Percentiles rank a stretch among this genome's conserved stretches.
Conservation (phyloP, 2,329 filamentous ascomycete genomes). For the Parafenestella ontariensis region DNA sequence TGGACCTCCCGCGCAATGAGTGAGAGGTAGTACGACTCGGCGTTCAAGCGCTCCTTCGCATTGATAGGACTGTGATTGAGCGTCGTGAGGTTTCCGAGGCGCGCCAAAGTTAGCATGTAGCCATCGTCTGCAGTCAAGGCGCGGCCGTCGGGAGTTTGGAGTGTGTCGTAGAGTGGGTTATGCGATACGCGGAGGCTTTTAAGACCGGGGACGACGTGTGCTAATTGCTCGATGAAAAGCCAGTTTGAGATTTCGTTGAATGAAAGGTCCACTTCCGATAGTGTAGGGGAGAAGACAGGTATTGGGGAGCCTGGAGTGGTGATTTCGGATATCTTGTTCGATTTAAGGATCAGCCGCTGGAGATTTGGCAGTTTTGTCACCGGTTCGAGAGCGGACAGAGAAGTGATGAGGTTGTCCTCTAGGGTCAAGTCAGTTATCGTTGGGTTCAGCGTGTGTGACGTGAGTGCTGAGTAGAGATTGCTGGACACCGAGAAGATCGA, state of each 20-base stretch:
- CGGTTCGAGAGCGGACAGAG: slow-evolving; percentile 63
- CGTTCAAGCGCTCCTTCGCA: slow-evolving; percentile 78
- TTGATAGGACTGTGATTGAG: slow-evolving; percentile 78
- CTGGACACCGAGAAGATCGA: slow-evolving; percentile 56
- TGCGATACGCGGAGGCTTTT: slow-evolving; percentile 78
- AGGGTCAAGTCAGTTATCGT: slow-evolving; percentile 70
- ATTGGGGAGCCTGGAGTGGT: slow-evolving; percentile 17
- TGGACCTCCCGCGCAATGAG: slow-evolving; percentile 80
- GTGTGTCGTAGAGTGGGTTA: slow-evolving; percentile 79
- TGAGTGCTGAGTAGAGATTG: slow-evolving; percentile 48
- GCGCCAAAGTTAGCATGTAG: slow-evolving; percentile 86
- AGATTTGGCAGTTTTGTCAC: slow-evolving; percentile 66
- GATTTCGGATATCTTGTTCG: slow-evolving; percentile 69
- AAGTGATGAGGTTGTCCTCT: slow-evolving; percentile 73
- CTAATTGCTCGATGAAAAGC: slow-evolving; percentile 75
- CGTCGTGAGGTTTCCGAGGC: slow-evolving; percentile 69
- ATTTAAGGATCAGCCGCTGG: slow-evolving; percentile 68
- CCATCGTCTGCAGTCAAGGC: slow-evolving; percentile 72
- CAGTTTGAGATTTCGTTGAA: slow-evolving; percentile 64
- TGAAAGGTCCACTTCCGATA: slow-evolving; percentile 54
- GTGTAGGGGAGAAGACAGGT: slow-evolving; percentile 37
- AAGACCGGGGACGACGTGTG: slow-evolving; percentile 73
- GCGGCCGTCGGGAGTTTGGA: slow-evolving; percentile 51
- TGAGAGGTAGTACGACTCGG: slow-evolving; percentile 91
- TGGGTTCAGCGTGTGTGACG: slow-evolving; percentile 50